A percentile compares a stretch with the other conserved stretches of the same genome.
Evolutionary conservation across 257 asterid species (phyloP).

Genomic region (Hygrophila difformis): DNA sequence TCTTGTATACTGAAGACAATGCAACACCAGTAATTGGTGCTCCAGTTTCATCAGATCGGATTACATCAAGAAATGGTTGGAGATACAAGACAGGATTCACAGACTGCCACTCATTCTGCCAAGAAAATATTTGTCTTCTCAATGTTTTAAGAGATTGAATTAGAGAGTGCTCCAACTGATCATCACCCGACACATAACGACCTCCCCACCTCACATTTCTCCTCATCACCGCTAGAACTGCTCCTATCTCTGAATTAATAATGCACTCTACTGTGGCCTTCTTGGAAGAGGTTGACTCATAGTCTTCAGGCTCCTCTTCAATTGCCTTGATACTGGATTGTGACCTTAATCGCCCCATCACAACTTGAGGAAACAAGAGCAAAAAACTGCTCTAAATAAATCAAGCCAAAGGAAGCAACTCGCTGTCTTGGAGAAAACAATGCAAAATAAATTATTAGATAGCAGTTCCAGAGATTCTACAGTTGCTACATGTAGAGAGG

Average conservation of each 20-base stretch:
- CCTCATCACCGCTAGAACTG: conserved; percentile 96
- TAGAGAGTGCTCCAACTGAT: conserved; percentile 90
- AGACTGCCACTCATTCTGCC: conserved; percentile 80
- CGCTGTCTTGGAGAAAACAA: conserved; percentile 19
- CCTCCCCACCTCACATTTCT: conserved; percentile 98
- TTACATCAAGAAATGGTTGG: conserved; percentile 91
- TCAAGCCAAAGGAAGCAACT: conserved; percentile 20
- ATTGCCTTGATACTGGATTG: conserved; percentile 78
- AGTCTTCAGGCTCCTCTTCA: conserved; percentile 96
- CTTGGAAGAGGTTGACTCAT: conserved; percentile 49
- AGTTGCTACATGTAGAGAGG: conserved; percentile 4
- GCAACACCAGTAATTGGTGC: conserved; percentile 93
- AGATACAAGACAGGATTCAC: conserved; percentile 76
- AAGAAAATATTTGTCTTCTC: conserved; percentile 69
- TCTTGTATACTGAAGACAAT: conserved; percentile 81
- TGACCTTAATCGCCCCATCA: conserved; percentile 77
- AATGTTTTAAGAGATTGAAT: conserved; percentile 80
- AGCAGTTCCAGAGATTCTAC: conserved; percentile 7
- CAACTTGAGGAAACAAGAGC: conserved; percentile 17
- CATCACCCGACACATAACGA: conserved; percentile 91
- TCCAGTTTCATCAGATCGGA: conserved; percentile 95
- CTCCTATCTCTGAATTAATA: conserved; percentile 86
- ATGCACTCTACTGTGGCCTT: conserved; percentile 70
- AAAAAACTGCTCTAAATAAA: conserved; percentile 15
- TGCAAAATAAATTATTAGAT: conserved; percentile 9